Evolutionary conservation across 306 rosid genomes (phyloP).

Genomic region (Spatholobus suberectus): DNA sequence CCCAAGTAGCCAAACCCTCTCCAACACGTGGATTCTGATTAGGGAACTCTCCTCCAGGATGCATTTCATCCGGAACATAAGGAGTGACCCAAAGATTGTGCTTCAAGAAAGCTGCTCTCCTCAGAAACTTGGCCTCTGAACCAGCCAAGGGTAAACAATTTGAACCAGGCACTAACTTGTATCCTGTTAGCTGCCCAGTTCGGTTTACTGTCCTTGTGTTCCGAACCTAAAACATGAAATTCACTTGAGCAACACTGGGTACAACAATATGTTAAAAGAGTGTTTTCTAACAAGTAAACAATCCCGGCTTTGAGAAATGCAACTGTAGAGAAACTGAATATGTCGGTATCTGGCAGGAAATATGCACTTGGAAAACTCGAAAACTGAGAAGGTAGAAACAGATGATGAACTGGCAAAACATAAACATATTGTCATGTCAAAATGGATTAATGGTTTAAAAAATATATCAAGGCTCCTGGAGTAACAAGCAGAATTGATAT

Average conservation of each 20-base stretch:
- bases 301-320: background rate
- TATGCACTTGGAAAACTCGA: background rate
- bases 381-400: constrained; percentile 8
- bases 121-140: constrained; percentile 73
- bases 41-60: constrained; percentile 84
- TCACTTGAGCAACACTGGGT: background rate
- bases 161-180: constrained; percentile 74
- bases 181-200: constrained; percentile 78
- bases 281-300: constrained; percentile 29
- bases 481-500: no score
- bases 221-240: constrained; percentile 57
- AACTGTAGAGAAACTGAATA: background rate
- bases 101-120: constrained; percentile 79
- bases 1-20: constrained; percentile 88
- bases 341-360: background rate
- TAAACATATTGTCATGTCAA: no score
- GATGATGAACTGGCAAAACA: background rate
- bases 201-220: constrained; percentile 77
- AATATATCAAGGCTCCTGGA: no score
- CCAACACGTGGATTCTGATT: constrained; percentile 85
- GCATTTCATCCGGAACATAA: constrained; percentile 64
- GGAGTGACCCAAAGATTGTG: constrained; percentile 90
- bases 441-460: no score
- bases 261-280: background rate
- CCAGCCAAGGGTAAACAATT: constrained; percentile 79